Percentiles rank a stretch among this genome's conserved stretches.
Evolutionary conservation across 805 yeast genomes (phyloP).

Genomic region (Dipodascus albidus): DNA sequence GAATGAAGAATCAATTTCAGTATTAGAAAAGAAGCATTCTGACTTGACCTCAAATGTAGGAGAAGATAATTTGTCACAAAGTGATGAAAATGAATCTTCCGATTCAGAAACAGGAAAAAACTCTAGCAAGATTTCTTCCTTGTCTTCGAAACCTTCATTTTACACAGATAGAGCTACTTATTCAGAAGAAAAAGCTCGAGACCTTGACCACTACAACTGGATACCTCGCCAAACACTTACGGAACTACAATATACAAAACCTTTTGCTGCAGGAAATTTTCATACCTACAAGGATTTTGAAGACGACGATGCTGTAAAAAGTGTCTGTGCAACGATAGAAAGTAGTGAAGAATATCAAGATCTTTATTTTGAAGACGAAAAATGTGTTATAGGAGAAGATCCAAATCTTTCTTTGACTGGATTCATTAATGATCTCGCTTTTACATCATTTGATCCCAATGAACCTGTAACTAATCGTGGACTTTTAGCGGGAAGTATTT

Average conservation of each 20-base stretch:
- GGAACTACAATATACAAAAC: neutral
- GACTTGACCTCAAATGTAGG: too few relatives aligned
- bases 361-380: neutral
- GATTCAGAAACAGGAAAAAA: neutral
- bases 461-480: neutral
- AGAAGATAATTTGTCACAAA: too few relatives aligned
- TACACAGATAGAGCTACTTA: neutral
- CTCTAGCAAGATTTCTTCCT: neutral
- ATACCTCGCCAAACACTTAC: neutral
- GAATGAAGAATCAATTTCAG: too few relatives aligned
- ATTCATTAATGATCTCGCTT: conserved; percentile 10
- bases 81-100: too few relatives aligned
- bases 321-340: conserved; percentile 1
- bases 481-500: neutral
- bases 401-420: conserved; percentile 8
- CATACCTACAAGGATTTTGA: neutral
- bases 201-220: neutral
- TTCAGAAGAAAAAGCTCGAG: neutral
- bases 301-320: neutral
- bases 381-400: neutral
- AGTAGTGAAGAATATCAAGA: conserved; percentile 3
- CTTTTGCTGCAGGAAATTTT: neutral
- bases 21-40: too few relatives aligned
- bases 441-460: neutral
- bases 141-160: neutral